Percentiles rank a stretch among this genome's conserved stretches.
Conservation (phyloP, 371 early-diverging fungal species). For the Syncephalastrum sp. region DNA sequence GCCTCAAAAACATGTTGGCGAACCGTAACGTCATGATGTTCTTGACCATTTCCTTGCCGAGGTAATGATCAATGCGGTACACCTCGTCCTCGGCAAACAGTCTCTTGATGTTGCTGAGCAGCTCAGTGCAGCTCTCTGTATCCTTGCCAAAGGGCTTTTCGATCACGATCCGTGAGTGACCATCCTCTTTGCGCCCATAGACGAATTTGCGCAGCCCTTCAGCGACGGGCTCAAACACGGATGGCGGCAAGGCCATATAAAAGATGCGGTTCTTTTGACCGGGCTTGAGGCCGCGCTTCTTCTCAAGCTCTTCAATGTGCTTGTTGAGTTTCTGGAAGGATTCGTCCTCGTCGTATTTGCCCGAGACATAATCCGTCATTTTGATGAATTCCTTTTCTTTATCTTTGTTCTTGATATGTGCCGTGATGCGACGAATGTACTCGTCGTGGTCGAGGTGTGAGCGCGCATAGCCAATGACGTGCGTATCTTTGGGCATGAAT, state of each 20-base stretch:
- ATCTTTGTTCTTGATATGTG: constrained; percentile 58
- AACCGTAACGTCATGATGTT: constrained; percentile 92
- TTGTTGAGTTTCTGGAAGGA: constrained; percentile 67
- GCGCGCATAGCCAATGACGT: constrained; percentile 97
- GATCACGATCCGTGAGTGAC: constrained; percentile 78
- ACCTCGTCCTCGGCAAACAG: constrained; percentile 88
- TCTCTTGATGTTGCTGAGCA: constrained; percentile 65
- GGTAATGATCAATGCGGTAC: constrained; percentile 97
- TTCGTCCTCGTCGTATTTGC: constrained; percentile 86
- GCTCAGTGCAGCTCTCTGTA: constrained; percentile 73
- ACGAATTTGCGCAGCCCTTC: constrained; percentile 66
- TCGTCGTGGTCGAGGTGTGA: constrained; percentile 73
- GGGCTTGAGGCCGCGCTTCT: constrained; percentile 29
- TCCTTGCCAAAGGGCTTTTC: constrained; percentile 99
- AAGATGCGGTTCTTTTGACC: constrained; percentile 72
- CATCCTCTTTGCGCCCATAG: constrained; percentile 48
- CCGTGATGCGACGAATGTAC: constrained; percentile 76
- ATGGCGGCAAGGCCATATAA: constrained; percentile 98
- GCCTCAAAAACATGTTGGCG: constrained; percentile 88
- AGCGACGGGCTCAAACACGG: constrained; percentile 88
- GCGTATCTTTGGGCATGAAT: constrained; percentile 73
- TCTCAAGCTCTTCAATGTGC: constrained; percentile 55
- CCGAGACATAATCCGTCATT: constrained; percentile 53
- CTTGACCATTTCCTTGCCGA: constrained; percentile 99
- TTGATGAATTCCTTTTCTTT: constrained; percentile 82